A percentile compares a stretch with the other conserved stretches of the same genome.
Conservation (phyloP, 768 basidiomycete species). For the Nidula microcarpa region DNA sequence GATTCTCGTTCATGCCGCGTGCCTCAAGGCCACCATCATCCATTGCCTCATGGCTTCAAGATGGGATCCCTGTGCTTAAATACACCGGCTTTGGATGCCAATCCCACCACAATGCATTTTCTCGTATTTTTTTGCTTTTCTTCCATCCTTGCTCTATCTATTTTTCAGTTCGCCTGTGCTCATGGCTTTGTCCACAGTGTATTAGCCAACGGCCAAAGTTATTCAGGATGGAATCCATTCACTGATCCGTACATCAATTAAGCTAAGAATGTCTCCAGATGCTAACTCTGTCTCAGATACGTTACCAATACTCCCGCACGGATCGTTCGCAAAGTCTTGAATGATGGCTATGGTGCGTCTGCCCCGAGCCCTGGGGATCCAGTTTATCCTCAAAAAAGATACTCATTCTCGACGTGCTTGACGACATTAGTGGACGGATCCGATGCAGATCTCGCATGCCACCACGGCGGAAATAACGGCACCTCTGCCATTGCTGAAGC, state of each 20-base stretch:
- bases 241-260: slow-evolving; percentile 27
- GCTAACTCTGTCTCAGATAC: neutral
- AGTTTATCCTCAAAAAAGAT: neutral
- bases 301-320: slow-evolving; percentile 21
- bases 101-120: slow-evolving; percentile 1
- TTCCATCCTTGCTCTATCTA: slow-evolving; percentile 9
- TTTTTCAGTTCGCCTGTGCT: slow-evolving; percentile 14
- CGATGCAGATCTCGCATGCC: slow-evolving; percentile 39
- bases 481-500: slow-evolving; percentile 31
- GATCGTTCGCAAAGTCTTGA: slow-evolving; percentile 28
- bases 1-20: neutral
- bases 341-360: slow-evolving; percentile 26
- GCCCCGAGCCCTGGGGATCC: neutral
- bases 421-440: slow-evolving; percentile 14
- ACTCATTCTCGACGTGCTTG: neutral
- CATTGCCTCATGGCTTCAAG: too few species aligned
- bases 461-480: slow-evolving; percentile 34
- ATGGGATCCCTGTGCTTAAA: too few species aligned
- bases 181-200: slow-evolving; percentile 35
- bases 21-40: too few species aligned
- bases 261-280: slow-evolving; percentile 12
- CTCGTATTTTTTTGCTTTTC: slow-evolving; percentile 8
- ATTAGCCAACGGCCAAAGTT: slow-evolving; percentile 21
- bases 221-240: slow-evolving; percentile 36
- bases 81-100: neutral